Evolutionary conservation across 495 filamentous ascomycete species (phyloP).

Genomic region (Aeminium ludgeri): DNA sequence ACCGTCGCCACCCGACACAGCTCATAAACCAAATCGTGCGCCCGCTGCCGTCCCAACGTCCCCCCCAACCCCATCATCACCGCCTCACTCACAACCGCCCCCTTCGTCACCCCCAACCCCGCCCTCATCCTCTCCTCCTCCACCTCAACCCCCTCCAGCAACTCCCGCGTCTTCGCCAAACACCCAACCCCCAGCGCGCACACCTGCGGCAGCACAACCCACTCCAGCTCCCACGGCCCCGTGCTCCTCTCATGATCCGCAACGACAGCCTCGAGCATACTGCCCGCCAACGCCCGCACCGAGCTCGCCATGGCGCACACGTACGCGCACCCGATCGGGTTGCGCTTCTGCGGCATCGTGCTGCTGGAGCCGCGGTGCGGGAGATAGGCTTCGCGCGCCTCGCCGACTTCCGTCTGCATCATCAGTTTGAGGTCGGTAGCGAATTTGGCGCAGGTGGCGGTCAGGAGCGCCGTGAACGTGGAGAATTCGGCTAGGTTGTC

Average conservation of each 20-base stretch:
- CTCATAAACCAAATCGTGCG: slow-evolving; percentile 16
- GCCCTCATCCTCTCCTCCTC: slow-evolving; percentile 13
- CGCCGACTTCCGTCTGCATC: slow-evolving; percentile 17
- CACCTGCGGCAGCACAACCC: slow-evolving; percentile 16
- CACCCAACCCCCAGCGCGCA: slow-evolving; percentile 14
- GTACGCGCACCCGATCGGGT: slow-evolving; percentile 16
- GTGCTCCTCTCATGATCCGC: slow-evolving; percentile 17
- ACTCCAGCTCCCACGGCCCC: slow-evolving; percentile 18
- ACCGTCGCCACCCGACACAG: slow-evolving; percentile 12
- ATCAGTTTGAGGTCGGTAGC: slow-evolving; percentile 15
- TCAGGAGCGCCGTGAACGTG: slow-evolving; percentile 10
- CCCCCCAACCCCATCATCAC: slow-evolving; percentile 20
- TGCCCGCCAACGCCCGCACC: slow-evolving; percentile 3
- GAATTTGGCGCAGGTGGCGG: slow-evolving; percentile 17
- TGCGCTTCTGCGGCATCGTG: slow-evolving; percentile 19
- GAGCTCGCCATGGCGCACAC: slow-evolving; percentile 12
- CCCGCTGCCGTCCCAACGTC: slow-evolving; percentile 14
- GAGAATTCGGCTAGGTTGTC: slow-evolving; percentile 14
- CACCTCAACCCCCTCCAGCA: slow-evolving; percentile 16
- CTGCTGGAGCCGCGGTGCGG: slow-evolving; percentile 11
- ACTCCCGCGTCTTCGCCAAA: slow-evolving; percentile 10
- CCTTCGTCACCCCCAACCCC: slow-evolving; percentile 12
- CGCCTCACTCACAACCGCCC: slow-evolving; percentile 14
- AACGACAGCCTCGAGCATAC: slow-evolving; percentile 14
- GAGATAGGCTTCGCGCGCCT: slow-evolving; percentile 13